Conservation (phyloP, 75 land plant species). For the Sequoiadendron giganteum region DNA sequence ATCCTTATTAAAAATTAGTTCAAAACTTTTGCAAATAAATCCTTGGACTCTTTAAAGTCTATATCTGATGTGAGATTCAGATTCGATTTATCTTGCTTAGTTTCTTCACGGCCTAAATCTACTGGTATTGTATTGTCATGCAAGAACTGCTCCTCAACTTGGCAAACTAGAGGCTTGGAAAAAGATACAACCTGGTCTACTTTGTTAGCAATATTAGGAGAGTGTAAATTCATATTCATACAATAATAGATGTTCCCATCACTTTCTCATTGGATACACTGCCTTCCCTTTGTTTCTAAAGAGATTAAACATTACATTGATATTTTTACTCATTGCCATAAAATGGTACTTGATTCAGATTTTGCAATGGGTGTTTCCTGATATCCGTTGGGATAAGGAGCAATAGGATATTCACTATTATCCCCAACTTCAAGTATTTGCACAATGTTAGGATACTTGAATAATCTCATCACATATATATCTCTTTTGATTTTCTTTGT, state of each 20-base stretch:
- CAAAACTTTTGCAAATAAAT: no score
- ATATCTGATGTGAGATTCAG: not conserved
- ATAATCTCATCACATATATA: no score
- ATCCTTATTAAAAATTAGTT: no score
- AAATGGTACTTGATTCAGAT: not conserved
- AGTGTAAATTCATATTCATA: slow-evolving; percentile 57
- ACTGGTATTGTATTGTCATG: not conserved
- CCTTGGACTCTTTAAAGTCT: not conserved
- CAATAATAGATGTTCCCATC: slow-evolving; percentile 77
- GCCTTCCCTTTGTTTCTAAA: slow-evolving; percentile 67
- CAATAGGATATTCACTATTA: slow-evolving; percentile 16
- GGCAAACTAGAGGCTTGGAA: slow-evolving; percentile 52
- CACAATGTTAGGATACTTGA: no score
- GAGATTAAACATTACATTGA: slow-evolving; percentile 59
- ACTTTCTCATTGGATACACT: slow-evolving; percentile 74
- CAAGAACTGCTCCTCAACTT: slow-evolving; percentile 21
- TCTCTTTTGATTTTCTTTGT: no score
- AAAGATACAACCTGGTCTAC: slow-evolving; percentile 15
- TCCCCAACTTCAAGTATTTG: slow-evolving; percentile 30
- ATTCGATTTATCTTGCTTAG: not conserved
- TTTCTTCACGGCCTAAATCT: not conserved
- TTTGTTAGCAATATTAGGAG: slow-evolving; percentile 24
- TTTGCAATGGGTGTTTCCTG: not conserved
- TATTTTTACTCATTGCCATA: no score
- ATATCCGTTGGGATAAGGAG: slow-evolving; percentile 8